These are phyloP conservation scores for Eucalyptus brandiana DNA, from an alignment of 345 rosid species.

Conservation along the genomic window DNA sequence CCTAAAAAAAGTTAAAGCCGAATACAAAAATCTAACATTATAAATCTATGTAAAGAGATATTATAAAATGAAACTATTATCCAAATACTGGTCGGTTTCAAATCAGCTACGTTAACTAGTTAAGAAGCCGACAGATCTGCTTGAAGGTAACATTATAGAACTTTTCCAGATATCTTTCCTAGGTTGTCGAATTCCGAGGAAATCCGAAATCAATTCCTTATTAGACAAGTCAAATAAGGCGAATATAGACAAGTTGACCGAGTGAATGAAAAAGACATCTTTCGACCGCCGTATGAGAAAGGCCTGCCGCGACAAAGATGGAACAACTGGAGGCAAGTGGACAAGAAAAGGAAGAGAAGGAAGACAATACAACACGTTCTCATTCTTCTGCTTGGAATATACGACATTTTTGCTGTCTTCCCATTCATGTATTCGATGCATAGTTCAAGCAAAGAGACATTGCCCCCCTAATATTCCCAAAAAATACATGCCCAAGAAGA, in stretches of 20 bases:
- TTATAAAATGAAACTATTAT: no score
- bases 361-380: not conserved
- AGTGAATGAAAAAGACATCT: not conserved
- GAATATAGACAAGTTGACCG: not conserved
- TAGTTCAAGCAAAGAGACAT: conserved; percentile 43
- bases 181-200: not conserved
- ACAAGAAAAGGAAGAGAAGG: not conserved
- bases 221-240: not conserved
- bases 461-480: conserved; percentile 12
- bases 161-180: not conserved
- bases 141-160: not conserved
- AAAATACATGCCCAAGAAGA: conserved; percentile 19
- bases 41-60: no score
- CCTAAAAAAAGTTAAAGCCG: no score
- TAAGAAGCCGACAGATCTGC: not conserved
- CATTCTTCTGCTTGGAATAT: not conserved
- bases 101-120: not conserved
- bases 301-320: not conserved
- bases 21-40: no score
- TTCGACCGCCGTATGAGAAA: not conserved
- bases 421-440: conserved; percentile 16
- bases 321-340: not conserved
- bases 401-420: conserved; percentile 1
- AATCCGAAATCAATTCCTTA: not conserved
- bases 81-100: no score